Conservation (phyloP, 768 basidiomycete species). For the Suillus subluteus region DNA sequence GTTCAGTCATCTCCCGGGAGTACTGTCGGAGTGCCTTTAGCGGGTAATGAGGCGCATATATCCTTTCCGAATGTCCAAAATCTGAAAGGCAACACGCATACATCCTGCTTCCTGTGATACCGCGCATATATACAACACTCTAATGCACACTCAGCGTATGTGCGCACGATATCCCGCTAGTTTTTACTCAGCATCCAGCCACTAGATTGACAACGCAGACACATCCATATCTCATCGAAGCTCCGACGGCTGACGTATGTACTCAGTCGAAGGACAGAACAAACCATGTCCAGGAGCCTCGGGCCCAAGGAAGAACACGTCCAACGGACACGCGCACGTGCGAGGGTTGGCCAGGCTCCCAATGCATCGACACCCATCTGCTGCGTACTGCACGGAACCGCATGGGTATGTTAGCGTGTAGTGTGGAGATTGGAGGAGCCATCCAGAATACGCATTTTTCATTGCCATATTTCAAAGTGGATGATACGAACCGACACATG, state of each 20-base stretch:
- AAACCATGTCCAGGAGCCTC: too few species aligned
- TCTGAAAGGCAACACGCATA: not conserved
- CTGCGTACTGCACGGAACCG: not conserved
- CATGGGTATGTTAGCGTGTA: not conserved
- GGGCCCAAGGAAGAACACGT: too few species aligned
- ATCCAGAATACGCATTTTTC: not conserved
- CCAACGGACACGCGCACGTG: too few species aligned
- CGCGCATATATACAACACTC: not conserved
- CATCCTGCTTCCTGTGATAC: not conserved
- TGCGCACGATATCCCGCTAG: not conserved
- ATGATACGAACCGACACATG: not conserved
- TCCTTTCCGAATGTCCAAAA: not conserved
- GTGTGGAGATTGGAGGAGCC: not conserved
- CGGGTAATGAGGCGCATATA: not conserved
- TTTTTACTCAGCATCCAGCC: not conserved
- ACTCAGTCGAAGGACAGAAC: too few species aligned
- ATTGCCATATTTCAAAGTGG: not conserved
- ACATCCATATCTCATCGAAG: not conserved
- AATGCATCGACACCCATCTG: not conserved
- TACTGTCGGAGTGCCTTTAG: not conserved
- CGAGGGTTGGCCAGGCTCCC: not conserved
- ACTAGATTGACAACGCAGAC: not conserved
- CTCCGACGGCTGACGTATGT: not conserved
- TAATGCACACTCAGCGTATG: not conserved
- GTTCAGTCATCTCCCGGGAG: constrained; percentile 18